Evolutionary conservation across 176 grass and related monocot species (phyloP).

Genomic region (Areca catechu): DNA sequence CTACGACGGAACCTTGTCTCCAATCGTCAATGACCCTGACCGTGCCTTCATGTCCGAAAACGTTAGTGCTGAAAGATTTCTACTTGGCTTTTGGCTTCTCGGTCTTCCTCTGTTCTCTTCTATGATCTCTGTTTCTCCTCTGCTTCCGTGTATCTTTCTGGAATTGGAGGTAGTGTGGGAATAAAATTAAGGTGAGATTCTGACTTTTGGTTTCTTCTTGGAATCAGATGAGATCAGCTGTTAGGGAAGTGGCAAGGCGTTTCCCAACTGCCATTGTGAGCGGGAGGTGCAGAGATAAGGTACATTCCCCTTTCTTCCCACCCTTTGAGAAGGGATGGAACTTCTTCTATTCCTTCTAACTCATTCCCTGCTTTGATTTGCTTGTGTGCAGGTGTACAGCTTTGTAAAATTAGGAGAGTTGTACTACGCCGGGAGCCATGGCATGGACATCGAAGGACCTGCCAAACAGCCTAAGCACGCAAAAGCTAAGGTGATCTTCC

Average conservation of each 20-base stretch:
- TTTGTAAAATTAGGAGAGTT: constrained; percentile 32
- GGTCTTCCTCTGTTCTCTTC: not conserved
- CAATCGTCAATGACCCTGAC: constrained; percentile 79
- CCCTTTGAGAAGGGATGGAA: not conserved
- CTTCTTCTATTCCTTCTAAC: not conserved
- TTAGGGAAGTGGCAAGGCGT: constrained; percentile 15
- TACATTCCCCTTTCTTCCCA: constrained; percentile 18
- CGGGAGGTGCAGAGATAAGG: constrained; percentile 36
- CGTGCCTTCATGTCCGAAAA: constrained; percentile 61
- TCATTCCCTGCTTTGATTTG: not conserved
- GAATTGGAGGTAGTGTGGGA: not conserved
- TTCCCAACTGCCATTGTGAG: constrained; percentile 43
- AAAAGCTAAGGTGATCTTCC: constrained; percentile 18
- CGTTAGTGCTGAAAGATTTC: constrained; percentile 5
- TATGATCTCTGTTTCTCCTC: not conserved
- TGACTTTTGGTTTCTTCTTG: not conserved
- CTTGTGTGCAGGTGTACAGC: constrained; percentile 21
- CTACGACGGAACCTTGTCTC: constrained; percentile 92
- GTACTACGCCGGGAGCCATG: constrained; percentile 49
- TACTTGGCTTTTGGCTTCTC: not conserved
- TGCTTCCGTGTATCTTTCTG: not conserved
- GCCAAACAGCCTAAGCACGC: constrained; percentile 16
- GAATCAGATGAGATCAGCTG: constrained; percentile 66
- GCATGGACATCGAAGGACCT: constrained; percentile 48
- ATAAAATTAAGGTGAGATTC: constrained; percentile 3